phyloP scores from a whole-genome alignment of 2,329 filamentous ascomycete species.

The Cladorrhinum sp. region DNA sequence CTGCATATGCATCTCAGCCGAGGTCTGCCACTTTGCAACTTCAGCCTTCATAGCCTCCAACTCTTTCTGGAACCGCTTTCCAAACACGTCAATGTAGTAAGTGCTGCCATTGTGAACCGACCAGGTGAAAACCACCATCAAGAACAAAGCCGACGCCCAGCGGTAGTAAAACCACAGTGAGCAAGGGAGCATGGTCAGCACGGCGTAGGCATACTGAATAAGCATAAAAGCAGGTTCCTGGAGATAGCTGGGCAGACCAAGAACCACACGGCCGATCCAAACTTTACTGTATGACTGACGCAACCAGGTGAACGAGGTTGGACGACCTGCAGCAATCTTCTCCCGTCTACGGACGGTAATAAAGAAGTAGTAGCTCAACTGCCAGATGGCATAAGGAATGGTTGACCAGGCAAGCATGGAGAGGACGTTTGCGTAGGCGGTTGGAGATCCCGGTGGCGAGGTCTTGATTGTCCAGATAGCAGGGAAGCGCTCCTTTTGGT shows the following conservation, averaged over 20 bases:
- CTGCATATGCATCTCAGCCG: constrained; percentile 43
- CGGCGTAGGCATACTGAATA: constrained; percentile 89
- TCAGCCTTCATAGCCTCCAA: constrained; percentile 85
- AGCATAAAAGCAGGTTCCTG: constrained; percentile 94
- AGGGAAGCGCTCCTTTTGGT: constrained; percentile 71
- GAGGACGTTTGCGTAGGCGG: constrained; percentile 71
- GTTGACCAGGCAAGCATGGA: constrained; percentile 96
- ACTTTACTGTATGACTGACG: constrained; percentile 85
- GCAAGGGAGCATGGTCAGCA: constrained; percentile 90
- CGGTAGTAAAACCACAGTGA: constrained; percentile 92
- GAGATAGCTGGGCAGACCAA: constrained; percentile 68
- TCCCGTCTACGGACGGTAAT: constrained; percentile 94
- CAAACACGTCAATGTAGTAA: constrained; percentile 97
- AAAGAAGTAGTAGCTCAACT: constrained; percentile 86
- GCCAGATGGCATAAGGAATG: constrained; percentile 89
- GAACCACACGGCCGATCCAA: constrained; percentile 82
- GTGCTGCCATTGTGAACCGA: constrained; percentile 96
- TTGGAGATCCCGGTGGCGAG: constrained; percentile 64
- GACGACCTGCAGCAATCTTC: constrained; percentile 91
- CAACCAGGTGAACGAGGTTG: constrained; percentile 97
- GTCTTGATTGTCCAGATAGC: constrained; percentile 79
- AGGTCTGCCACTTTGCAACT: constrained; percentile 81
- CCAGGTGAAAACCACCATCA: constrained; percentile 84
- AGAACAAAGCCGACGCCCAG: constrained; percentile 73
- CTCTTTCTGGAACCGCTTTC: constrained; percentile 94